phyloP scores from a whole-genome alignment of 2,329 filamentous ascomycete genomes.

The Hypoxylon rubiginosum region DNA sequence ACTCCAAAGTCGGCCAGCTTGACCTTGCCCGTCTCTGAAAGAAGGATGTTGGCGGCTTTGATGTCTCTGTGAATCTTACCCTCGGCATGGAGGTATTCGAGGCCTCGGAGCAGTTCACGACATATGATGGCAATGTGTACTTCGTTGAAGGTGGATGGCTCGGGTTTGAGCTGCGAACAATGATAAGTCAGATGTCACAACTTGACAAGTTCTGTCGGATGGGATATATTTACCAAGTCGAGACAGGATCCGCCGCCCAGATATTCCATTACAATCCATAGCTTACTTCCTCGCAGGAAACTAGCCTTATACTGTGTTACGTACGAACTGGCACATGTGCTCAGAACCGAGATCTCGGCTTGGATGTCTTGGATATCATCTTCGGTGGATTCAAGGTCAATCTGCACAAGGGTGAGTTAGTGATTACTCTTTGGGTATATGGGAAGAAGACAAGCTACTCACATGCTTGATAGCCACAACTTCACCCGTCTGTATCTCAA shows the following conservation, averaged over 20 bases:
- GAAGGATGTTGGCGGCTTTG: constrained; percentile 94
- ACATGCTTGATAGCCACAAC: constrained; percentile 98
- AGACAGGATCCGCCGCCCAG: constrained; percentile 95
- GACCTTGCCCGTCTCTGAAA: constrained; percentile 91
- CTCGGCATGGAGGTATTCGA: constrained; percentile 93
- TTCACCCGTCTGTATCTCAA: constrained; percentile 90
- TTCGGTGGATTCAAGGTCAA: constrained; percentile 98
- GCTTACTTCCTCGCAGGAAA: constrained; percentile 93
- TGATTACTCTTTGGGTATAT: constrained; percentile 2
- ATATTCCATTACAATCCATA: constrained; percentile 99
- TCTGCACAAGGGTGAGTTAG: constrained; percentile 66
- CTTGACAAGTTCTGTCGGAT: neutral
- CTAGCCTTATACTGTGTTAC: constrained; percentile 97
- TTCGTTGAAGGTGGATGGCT: constrained; percentile 79
- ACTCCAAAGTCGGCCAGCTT: constrained; percentile 98
- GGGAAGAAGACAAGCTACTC: constrained; percentile 59
- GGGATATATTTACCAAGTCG: constrained; percentile 77
- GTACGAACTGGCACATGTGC: constrained; percentile 92
- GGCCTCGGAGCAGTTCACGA: constrained; percentile 87
- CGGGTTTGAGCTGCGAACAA: constrained; percentile 82
- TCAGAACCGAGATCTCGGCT: constrained; percentile 94
- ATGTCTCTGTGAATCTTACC: constrained; percentile 98
- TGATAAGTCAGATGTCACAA: constrained; percentile 49
- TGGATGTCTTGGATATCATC: constrained; percentile 99
- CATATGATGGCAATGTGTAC: constrained; percentile 94